phyloP scores from a whole-genome alignment of 2,329 filamentous ascomycete genomes.

The Trichoderma guizhouense region DNA sequence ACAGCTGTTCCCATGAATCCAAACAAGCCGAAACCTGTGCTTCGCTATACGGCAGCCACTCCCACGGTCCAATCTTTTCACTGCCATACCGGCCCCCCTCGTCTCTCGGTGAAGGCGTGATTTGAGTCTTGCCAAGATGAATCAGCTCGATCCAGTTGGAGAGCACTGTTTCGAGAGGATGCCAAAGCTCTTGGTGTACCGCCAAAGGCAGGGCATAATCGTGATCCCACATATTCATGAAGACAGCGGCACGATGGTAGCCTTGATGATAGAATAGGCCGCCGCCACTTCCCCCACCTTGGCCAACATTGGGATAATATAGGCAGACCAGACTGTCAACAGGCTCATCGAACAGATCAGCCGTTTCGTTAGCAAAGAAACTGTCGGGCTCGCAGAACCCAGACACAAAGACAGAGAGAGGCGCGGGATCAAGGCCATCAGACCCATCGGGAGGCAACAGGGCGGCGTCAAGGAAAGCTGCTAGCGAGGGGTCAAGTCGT shows the following conservation, averaged over 20 bases:
- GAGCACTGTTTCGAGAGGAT: conserved; percentile 29
- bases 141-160: conserved; percentile 28
- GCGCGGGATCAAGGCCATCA: neutral
- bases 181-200: conserved; percentile 23
- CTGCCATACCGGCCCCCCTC: conserved; percentile 18
- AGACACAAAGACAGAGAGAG: neutral
- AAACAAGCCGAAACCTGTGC: conserved; percentile 27
- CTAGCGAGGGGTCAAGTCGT: neutral
- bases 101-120: conserved; percentile 23
- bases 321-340: conserved; percentile 26
- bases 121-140: conserved; percentile 24
- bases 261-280: conserved; percentile 32
- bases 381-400: neutral
- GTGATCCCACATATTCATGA: conserved; percentile 25
- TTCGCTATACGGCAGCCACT: conserved; percentile 27
- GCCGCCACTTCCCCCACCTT: conserved; percentile 22
- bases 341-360: conserved; percentile 25
- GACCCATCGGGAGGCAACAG: neutral
- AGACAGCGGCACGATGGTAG: conserved; percentile 25
- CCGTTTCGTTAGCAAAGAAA: conserved; percentile 25
- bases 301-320: conserved; percentile 23
- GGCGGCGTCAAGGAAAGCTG: neutral
- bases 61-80: conserved; percentile 29
- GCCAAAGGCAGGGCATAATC: conserved; percentile 24
- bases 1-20: conserved; percentile 26